Conservation (phyloP, 768 basidiomycete species). For the Kondoa malvinella region DNA sequence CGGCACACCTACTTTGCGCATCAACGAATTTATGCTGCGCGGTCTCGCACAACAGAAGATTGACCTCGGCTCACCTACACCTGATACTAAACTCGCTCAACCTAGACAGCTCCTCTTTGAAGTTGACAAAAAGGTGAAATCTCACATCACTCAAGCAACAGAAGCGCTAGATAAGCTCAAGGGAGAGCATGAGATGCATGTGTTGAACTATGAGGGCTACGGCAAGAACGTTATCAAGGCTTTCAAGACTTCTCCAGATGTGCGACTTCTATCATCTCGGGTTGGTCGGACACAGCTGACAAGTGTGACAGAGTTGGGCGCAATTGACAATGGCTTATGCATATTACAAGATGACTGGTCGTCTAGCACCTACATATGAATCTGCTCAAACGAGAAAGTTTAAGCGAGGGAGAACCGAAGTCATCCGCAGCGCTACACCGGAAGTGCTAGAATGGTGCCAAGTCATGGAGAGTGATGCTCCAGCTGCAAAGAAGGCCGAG, state of each 20-base stretch:
- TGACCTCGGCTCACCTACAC: conserved; percentile 44
- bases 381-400: conserved; percentile 84
- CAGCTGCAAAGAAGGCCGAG: not conserved
- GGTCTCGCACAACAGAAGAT: conserved; percentile 54
- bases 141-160: conserved; percentile 45
- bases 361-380: conserved; percentile 48
- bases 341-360: conserved; percentile 55
- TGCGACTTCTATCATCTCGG: not conserved
- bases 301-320: conserved; percentile 84
- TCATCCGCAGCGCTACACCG: conserved; percentile 66
- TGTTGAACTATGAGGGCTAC: conserved; percentile 70
- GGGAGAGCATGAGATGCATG: conserved; percentile 60
- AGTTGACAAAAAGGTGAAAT: conserved; percentile 42
- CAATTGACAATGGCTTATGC: conserved; percentile 94
- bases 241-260: conserved; percentile 18
- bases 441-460: conserved; percentile 74
- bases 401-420: conserved; percentile 80
- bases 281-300: conserved; percentile 39
- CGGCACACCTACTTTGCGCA: conserved; percentile 79
- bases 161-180: conserved; percentile 59
- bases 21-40: conserved; percentile 85
- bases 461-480: conserved; percentile 51
- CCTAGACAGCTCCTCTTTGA: conserved; percentile 44
- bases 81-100: conserved; percentile 20
- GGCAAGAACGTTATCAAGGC: conserved; percentile 73